A percentile compares a stretch with the other conserved stretches of the same genome.
Conservation (phyloP, 108 stramenopile genomes). For the Skeletonema costatum region DNA sequence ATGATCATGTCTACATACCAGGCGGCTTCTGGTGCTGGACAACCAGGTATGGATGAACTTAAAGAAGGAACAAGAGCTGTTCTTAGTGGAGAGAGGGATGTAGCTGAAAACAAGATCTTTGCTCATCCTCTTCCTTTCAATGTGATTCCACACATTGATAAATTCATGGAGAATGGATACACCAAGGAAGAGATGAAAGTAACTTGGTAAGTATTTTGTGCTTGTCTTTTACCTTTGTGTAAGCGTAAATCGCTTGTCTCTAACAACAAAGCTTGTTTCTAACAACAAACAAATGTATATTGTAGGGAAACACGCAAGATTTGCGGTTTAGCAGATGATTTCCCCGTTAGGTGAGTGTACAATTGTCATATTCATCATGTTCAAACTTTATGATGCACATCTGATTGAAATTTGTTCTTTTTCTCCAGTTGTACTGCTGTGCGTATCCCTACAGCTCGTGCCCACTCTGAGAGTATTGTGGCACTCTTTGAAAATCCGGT, state of each 20-base stretch:
- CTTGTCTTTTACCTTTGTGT: too few relatives aligned
- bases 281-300: too few relatives aligned
- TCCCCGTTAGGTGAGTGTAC: conserved; percentile 62
- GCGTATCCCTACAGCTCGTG: conserved; percentile 97
- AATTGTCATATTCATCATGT: not conserved
- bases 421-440: conserved; percentile 86
- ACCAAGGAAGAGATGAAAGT: conserved; percentile 99
- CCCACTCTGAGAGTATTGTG: conserved; percentile 96
- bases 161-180: conserved; percentile 97
- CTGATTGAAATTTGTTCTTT: not conserved
- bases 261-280: too few relatives aligned
- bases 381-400: not conserved
- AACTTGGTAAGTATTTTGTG: conserved; percentile 54
- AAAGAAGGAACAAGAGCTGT: conserved; percentile 79
- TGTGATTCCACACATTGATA: conserved; percentile 99
- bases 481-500: conserved; percentile 90
- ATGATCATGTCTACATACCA: conserved; percentile 97
- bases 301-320: conserved; percentile 97
- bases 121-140: conserved; percentile 98
- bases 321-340: conserved; percentile 76
- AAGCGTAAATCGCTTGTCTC: too few relatives aligned
- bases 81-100: conserved; percentile 67
- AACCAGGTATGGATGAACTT: conserved; percentile 97
- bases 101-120: conserved; percentile 84
- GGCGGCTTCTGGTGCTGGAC: conserved; percentile 88